Evolutionary conservation across 2,329 filamentous ascomycete species (phyloP).

Genomic region (Claviceps sorghi): DNA sequence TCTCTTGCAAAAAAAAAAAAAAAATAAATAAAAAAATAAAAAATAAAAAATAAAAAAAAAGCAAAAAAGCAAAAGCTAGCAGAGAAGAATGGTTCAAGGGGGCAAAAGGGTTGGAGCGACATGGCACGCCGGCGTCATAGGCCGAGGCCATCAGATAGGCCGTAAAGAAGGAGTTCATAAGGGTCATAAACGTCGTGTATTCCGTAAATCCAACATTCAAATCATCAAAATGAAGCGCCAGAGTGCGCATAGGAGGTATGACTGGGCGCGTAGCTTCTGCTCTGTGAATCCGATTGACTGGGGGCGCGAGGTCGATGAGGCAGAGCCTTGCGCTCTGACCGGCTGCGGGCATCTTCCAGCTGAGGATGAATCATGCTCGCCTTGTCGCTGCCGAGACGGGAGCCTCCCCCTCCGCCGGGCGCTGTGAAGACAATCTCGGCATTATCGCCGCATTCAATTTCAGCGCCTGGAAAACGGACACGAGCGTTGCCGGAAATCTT

Average conservation of each 20-base stretch:
- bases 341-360: constrained; percentile 29
- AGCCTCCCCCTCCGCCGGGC: constrained; percentile 10
- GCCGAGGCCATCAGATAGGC: constrained; percentile 12
- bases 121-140: constrained; percentile 3
- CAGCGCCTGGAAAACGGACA: constrained; percentile 40
- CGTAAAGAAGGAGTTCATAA: not conserved
- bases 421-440: constrained; percentile 43
- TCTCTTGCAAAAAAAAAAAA: not conserved
- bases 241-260: constrained; percentile 16
- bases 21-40: not conserved
- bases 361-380: constrained; percentile 32
- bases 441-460: constrained; percentile 44
- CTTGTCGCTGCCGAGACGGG: constrained; percentile 35
- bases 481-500: constrained; percentile 41
- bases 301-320: constrained; percentile 30
- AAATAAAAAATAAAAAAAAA: not conserved
- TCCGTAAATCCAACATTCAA: not conserved
- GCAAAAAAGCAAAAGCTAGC: not conserved
- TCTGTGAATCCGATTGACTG: constrained; percentile 35
- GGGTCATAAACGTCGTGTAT: not conserved
- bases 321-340: constrained; percentile 28
- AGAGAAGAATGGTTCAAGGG: not conserved
- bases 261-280: constrained; percentile 18
- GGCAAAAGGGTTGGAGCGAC: not conserved
- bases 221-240: constrained; percentile 18